Percentiles rank a stretch among this genome's conserved stretches.
phyloP scores from a whole-genome alignment of 805 yeast species.

The Vanderwaltozyma polyspora region DNA sequence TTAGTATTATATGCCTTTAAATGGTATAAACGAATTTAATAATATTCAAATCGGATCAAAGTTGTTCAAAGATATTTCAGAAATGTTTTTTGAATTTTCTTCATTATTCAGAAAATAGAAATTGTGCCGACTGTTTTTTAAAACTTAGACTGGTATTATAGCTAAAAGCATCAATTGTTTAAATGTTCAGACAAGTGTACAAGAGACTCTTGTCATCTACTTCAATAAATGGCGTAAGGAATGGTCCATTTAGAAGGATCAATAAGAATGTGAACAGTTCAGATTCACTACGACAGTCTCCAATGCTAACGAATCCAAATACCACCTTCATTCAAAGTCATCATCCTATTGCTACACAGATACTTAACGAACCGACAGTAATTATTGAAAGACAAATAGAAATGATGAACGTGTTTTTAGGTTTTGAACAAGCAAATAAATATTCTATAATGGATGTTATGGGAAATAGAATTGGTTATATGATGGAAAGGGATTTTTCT shows the following conservation, averaged over 20 bases:
- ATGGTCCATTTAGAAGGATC: neutral
- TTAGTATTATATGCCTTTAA: no score
- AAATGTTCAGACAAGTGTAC: no score
- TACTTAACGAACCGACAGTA: constrained; percentile 69
- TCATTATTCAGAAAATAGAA: no score
- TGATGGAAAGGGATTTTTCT: constrained; percentile 74
- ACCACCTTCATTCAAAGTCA: constrained; percentile 1
- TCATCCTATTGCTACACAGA: neutral
- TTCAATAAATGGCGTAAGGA: neutral
- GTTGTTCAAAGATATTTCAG: no score
- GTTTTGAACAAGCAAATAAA: constrained; percentile 83
- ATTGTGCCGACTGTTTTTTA: no score
- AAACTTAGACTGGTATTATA: no score
- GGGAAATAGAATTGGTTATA: constrained; percentile 68
- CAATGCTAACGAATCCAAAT: no score
- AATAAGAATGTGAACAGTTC: neutral
- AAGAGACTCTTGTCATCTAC: neutral
- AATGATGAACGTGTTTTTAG: constrained; percentile 73
- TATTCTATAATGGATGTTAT: constrained; percentile 61
- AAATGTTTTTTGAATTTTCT: no score
- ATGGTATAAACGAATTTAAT: no score
- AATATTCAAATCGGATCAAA: no score
- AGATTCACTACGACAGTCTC: neutral
- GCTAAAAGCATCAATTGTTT: no score
- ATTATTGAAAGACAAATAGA: constrained; percentile 85